Conservation (phyloP, 768 basidiomycete genomes). For the Cubamyces lactineus region DNA sequence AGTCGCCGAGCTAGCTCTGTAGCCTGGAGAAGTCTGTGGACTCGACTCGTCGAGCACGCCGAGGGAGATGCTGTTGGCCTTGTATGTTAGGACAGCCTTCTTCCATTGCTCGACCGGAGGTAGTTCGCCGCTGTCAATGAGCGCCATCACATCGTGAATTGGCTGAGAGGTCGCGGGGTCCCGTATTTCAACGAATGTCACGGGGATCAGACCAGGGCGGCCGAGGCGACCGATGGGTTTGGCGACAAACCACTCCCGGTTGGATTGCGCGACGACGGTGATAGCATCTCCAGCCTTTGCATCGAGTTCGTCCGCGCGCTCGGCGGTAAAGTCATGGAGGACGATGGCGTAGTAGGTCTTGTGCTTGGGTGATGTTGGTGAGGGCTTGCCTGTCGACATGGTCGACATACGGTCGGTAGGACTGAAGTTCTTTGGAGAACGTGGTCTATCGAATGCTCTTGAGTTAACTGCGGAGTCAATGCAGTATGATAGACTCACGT, state of each 20-base stretch:
- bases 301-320: conserved; percentile 94
- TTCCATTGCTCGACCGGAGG: conserved; percentile 99
- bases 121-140: conserved; percentile 87
- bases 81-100: conserved; percentile 91
- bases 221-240: conserved; percentile 96
- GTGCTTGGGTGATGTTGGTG: conserved; percentile 39
- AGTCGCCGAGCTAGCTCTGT: conserved; percentile 23
- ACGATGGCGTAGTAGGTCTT: conserved; percentile 94
- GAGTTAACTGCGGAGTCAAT: not conserved
- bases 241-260: conserved; percentile 99
- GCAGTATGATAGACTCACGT: conserved; percentile 48
- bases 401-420: conserved; percentile 20
- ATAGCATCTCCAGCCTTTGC: conserved; percentile 93
- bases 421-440: conserved; percentile 22
- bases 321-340: conserved; percentile 93
- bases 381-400: conserved; percentile 10
- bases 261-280: conserved; percentile 98
- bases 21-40: conserved; percentile 47
- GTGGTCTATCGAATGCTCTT: conserved; percentile 20
- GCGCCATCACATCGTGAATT: conserved; percentile 69
- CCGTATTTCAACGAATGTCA: conserved; percentile 94
- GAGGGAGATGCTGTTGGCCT: conserved; percentile 92
- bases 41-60: conserved; percentile 80
- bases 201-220: conserved; percentile 95
- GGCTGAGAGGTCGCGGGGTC: conserved; percentile 87